Conservation (phyloP, 192 early-diverging fungal species). For the Backusella circina region DNA sequence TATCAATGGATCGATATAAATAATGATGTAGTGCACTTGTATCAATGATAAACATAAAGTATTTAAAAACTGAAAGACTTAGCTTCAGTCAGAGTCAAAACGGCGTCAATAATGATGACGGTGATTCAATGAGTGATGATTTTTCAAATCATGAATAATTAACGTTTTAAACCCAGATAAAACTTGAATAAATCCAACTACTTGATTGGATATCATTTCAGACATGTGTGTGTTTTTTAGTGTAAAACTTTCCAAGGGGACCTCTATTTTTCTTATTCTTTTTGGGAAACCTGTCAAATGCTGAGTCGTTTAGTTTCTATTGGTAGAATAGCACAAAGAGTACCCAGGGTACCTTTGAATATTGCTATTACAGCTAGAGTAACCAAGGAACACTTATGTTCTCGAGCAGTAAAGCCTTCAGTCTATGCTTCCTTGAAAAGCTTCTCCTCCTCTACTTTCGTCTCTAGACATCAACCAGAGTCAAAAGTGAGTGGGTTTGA, state of each 20-base stretch:
- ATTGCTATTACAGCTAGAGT: background rate
- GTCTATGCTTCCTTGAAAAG: background rate
- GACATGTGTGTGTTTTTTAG: background rate
- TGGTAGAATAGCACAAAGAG: background rate
- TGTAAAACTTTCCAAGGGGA: background rate
- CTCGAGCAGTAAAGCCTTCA: background rate
- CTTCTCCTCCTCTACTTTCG: background rate
- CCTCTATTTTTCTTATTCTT: background rate
- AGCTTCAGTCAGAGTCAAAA: background rate
- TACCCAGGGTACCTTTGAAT: background rate
- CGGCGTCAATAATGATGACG: background rate
- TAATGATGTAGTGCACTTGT: background rate
- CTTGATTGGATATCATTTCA: background rate
- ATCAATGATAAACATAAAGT: background rate
- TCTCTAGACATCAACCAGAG: background rate
- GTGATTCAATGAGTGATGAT: background rate
- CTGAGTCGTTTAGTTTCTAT: background rate
- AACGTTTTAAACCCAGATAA: background rate
- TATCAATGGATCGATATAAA: too few species aligned
- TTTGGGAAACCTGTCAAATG: background rate
- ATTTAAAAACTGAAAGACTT: background rate
- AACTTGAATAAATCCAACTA: too few species aligned
- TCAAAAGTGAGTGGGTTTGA: constrained; percentile 3
- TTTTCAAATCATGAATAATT: background rate
- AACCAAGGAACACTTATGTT: background rate